phyloP scores from a whole-genome alignment of 2,329 filamentous ascomycete genomes.

The Monosporascus sp. region DNA sequence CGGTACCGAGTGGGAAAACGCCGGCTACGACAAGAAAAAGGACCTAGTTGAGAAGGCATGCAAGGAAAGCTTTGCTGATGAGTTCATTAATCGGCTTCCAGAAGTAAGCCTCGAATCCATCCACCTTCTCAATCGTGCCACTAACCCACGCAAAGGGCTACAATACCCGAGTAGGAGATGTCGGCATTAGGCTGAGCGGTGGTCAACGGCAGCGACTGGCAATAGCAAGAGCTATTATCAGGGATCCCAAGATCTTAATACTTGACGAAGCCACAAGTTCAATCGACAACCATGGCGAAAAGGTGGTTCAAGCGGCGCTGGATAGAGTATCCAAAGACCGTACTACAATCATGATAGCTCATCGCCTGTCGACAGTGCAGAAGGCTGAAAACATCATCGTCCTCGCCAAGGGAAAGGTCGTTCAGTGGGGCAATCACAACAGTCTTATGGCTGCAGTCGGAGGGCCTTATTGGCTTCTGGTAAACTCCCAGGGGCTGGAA shows the following conservation, averaged over 20 bases:
- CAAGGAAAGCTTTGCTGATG: slow-evolving; percentile 50
- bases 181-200: slow-evolving; percentile 60
- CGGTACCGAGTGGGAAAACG: slow-evolving; percentile 46
- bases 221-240: slow-evolving; percentile 61
- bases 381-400: slow-evolving; percentile 37
- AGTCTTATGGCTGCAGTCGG: slow-evolving; percentile 54
- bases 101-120: slow-evolving; percentile 18
- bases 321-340: slow-evolving; percentile 50
- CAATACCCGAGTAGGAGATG: slow-evolving; percentile 57
- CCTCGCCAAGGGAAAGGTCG: slow-evolving; percentile 53
- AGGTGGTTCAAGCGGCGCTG: slow-evolving; percentile 50
- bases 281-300: slow-evolving; percentile 37
- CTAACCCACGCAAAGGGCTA: slow-evolving; percentile 39
- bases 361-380: slow-evolving; percentile 50
- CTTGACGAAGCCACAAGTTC: slow-evolving; percentile 64
- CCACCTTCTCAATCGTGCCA: background rate
- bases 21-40: slow-evolving; percentile 39
- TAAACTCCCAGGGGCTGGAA: slow-evolving; percentile 54
- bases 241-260: slow-evolving; percentile 58
- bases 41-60: slow-evolving; percentile 47
- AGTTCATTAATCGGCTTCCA: slow-evolving; percentile 50
- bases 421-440: slow-evolving; percentile 72
- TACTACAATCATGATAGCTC: slow-evolving; percentile 63
- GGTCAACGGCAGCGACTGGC: slow-evolving; percentile 62
- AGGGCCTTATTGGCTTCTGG: slow-evolving; percentile 62